Conservation (phyloP, 495 filamentous ascomycete species). For the Parachaetomium inaequale region DNA sequence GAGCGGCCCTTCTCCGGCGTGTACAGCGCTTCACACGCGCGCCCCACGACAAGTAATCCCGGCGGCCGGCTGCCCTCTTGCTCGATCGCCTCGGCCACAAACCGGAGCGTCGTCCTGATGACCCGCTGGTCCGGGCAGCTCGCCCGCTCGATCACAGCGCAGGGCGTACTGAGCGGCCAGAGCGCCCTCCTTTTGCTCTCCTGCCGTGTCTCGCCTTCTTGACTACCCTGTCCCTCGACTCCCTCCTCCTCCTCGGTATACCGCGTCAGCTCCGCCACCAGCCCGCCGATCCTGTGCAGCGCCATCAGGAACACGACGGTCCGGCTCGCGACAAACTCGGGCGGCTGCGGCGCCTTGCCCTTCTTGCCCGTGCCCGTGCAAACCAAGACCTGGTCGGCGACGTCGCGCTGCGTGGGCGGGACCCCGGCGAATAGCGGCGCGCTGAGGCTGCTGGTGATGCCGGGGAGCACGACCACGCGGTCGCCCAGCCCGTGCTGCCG, state of each 20-base stretch:
- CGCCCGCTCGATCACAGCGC: constrained; percentile 90
- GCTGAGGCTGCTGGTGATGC: constrained; percentile 81
- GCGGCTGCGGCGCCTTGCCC: constrained; percentile 76
- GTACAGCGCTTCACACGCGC: constrained; percentile 74
- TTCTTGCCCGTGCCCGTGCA: constrained; percentile 94
- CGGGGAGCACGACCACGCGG: constrained; percentile 65
- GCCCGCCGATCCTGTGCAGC: constrained; percentile 71
- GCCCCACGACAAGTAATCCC: constrained; percentile 83
- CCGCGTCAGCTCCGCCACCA: constrained; percentile 63
- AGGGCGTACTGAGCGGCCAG: constrained; percentile 64
- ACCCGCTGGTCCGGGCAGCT: constrained; percentile 93
- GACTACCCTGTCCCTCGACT: too few species aligned
- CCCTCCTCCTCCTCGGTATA: constrained; percentile 32
- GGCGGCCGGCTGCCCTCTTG: constrained; percentile 86
- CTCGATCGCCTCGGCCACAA: constrained; percentile 79
- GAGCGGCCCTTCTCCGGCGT: constrained; percentile 49
- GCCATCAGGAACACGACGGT: constrained; percentile 98
- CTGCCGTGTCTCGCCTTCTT: constrained; percentile 2
- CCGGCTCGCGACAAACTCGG: constrained; percentile 67
- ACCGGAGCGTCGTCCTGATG: constrained; percentile 76
- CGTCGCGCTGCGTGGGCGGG: constrained; percentile 81
- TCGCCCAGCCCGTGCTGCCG: constrained; percentile 58
- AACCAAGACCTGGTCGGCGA: constrained; percentile 87
- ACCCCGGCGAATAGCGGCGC: constrained; percentile 87
- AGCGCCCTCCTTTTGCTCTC: constrained; percentile 27